Percentiles rank a stretch among this genome's conserved stretches.
phyloP scores from a whole-genome alignment of 129 eudicot species.

The Smallanthus sonchifolius region DNA sequence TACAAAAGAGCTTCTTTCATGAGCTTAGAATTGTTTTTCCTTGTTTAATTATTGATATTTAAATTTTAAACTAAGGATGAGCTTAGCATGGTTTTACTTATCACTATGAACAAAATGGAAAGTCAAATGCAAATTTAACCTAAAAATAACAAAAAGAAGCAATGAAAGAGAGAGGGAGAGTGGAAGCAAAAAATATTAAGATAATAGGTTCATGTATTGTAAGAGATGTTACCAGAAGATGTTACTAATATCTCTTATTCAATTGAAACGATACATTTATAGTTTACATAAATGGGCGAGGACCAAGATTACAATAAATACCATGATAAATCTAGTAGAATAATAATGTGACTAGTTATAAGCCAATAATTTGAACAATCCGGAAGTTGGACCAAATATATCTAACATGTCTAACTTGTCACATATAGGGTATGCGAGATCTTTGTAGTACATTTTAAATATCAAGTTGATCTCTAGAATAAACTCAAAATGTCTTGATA shows the following conservation, averaged over 20 bases:
- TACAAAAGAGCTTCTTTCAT: not conserved
- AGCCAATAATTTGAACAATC: not conserved
- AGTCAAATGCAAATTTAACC: not conserved
- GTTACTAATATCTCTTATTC: not conserved
- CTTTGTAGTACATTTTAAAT: not conserved
- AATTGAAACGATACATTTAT: not conserved
- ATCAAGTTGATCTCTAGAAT: not conserved
- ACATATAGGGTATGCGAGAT: not conserved
- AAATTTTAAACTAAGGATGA: not conserved
- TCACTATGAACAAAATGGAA: not conserved
- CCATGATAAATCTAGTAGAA: not conserved
- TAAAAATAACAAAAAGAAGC: not conserved
- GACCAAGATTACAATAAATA: not conserved
- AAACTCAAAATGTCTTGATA: not conserved
- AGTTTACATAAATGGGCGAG: not conserved
- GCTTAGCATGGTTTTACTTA: not conserved
- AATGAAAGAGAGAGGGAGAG: slow-evolving; percentile 10
- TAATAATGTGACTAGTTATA: not conserved
- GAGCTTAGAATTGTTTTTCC: not conserved
- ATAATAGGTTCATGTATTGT: not conserved
- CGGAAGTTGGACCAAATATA: not conserved
- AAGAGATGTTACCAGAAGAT: not conserved
- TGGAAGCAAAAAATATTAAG: not conserved
- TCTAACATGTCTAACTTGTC: not conserved
- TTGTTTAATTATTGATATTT: not conserved